phyloP scores from a whole-genome alignment of 768 basidiomycete species.

The Termitomyces sp. region DNA sequence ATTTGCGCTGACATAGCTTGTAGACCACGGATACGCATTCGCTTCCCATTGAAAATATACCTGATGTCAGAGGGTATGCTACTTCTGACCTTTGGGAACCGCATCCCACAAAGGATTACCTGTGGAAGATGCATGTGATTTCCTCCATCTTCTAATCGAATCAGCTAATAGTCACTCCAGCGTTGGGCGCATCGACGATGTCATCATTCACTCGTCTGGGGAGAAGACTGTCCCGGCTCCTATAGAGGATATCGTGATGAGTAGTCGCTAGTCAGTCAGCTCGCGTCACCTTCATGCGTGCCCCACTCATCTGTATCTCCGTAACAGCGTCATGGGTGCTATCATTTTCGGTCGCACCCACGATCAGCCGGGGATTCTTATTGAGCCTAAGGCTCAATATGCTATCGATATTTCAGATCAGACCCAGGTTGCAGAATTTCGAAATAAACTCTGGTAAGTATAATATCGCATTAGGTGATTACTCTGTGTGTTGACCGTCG shows the following conservation, averaged over 20 bases:
- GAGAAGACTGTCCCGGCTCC: conserved; percentile 31
- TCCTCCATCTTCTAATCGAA: background rate
- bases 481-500: background rate
- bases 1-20: background rate
- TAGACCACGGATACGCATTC: conserved; percentile 23
- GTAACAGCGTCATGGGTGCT: conserved; percentile 14
- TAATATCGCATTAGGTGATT: background rate
- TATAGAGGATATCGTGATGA: conserved; percentile 22
- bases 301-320: background rate
- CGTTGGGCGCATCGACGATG: conserved; percentile 35
- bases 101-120: conserved; percentile 30
- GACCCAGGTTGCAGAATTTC: conserved; percentile 18
- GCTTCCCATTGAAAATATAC: conserved; percentile 26
- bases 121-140: conserved; percentile 28
- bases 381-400: conserved; percentile 16
- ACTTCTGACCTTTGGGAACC: conserved; percentile 31
- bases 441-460: conserved; percentile 28
- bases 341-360: conserved; percentile 35
- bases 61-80: conserved; percentile 29
- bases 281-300: background rate
- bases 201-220: conserved; percentile 30
- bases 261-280: conserved; percentile 15
- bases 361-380: conserved; percentile 20
- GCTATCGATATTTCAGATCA: conserved; percentile 18
- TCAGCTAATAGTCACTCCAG: conserved; percentile 13